These are phyloP conservation scores for Phytopythium chamaehyphon DNA, from an alignment of 352 stramenopile species.

Conservation along the genomic window DNA sequence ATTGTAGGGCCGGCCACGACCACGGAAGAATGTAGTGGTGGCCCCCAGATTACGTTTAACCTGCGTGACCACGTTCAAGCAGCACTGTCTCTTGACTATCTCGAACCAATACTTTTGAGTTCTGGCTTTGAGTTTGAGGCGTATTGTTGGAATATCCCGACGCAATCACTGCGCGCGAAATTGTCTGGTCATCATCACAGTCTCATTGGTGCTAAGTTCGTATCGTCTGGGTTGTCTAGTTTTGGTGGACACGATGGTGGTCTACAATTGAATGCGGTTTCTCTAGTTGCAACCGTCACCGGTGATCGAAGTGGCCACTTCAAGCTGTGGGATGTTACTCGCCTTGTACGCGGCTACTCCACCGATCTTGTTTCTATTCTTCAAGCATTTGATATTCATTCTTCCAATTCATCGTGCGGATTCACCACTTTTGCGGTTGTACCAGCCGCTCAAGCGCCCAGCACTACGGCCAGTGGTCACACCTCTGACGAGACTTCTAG, in stretches of 20 bases:
- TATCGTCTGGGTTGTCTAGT: constrained; percentile 19
- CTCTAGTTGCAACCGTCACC: constrained; percentile 29
- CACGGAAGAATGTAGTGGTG: too few relatives aligned
- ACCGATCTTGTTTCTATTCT: constrained; percentile 26
- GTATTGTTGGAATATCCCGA: constrained; percentile 69
- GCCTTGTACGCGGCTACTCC: constrained; percentile 37
- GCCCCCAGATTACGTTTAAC: constrained; percentile 40
- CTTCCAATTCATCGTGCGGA: constrained; percentile 30
- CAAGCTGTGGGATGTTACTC: constrained; percentile 74
- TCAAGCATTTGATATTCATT: constrained; percentile 49
- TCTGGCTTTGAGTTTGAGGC: constrained; percentile 81
- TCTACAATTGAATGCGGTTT: too few relatives aligned
- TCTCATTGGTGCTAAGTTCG: constrained; percentile 64
- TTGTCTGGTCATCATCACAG: constrained; percentile 61
- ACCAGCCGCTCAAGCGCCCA: too few relatives aligned
- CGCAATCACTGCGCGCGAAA: constrained; percentile 41
- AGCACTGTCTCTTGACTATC: constrained; percentile 60
- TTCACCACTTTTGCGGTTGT: constrained; percentile 36
- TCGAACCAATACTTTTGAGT: constrained; percentile 52
- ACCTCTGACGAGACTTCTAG: constrained; percentile 32
- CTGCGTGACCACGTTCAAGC: constrained; percentile 62
- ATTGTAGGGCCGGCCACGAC: too few relatives aligned
- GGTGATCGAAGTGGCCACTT: constrained; percentile 72
- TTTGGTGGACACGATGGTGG: constrained; percentile 1
- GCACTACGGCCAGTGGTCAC: constrained; percentile 40